Conservation (phyloP, 345 rosid genomes). For the Jatropha curcas region DNA sequence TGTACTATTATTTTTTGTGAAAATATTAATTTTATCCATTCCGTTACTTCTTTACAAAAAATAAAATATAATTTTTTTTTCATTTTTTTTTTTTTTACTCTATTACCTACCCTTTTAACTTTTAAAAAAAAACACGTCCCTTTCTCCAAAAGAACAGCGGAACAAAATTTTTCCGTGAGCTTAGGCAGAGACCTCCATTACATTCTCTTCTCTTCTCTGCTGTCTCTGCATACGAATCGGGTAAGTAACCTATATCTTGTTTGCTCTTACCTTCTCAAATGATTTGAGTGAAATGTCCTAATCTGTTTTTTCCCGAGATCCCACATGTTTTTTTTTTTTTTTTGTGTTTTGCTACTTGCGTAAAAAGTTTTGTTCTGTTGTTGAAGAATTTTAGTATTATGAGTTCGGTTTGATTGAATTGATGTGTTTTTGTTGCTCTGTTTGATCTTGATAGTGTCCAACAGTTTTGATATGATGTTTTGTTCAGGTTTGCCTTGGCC, state of each 20-base stretch:
- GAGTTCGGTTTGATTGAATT: conserved; percentile 4
- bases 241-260: conserved; percentile 14
- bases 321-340: too few species aligned
- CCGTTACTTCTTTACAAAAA: too few species aligned
- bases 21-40: too few species aligned
- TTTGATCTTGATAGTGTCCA: background rate
- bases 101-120: too few species aligned
- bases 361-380: background rate
- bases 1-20: too few species aligned
- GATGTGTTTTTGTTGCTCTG: background rate
- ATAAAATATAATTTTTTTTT: too few species aligned
- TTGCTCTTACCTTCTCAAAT: background rate
- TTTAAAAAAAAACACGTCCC: too few species aligned
- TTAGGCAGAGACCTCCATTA: conserved; percentile 5
- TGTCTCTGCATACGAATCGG: conserved; percentile 10
- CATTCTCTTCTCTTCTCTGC: too few species aligned
- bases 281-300: too few species aligned
- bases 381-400: conserved; percentile 1
- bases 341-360: background rate
- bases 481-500: background rate
- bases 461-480: background rate
- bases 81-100: too few species aligned
- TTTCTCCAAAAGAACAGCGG: too few species aligned
- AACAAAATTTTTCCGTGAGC: conserved; percentile 45
- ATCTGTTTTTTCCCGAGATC: background rate